Conservation (phyloP, 2,329 filamentous ascomycete genomes). For the Sporothrix brasiliensis region DNA sequence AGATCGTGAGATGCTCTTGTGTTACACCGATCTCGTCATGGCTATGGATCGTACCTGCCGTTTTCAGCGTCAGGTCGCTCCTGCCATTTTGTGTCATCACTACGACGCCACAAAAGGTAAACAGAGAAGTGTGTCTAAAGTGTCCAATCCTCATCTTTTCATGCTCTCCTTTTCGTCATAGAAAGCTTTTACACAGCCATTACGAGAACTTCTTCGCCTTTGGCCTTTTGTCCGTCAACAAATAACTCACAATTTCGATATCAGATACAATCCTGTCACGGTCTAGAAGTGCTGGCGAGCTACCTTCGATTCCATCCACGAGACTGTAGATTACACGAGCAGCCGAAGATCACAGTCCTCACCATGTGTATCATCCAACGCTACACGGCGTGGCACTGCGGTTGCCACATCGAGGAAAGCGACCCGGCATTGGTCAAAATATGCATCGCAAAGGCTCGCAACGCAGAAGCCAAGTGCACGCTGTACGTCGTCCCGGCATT, state of each 20-base stretch:
- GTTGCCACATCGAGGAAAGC: conserved; percentile 21
- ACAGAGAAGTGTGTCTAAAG: not conserved
- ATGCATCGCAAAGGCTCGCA: conserved; percentile 13
- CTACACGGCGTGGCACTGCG: conserved; percentile 30
- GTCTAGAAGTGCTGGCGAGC: not conserved
- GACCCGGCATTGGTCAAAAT: conserved; percentile 21
- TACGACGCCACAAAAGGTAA: not conserved
- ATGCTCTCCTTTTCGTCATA: not conserved
- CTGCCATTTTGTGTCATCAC: not conserved
- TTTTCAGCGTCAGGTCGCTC: not conserved
- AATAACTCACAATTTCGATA: not conserved
- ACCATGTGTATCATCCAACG: conserved; percentile 28
- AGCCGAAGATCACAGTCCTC: not conserved
- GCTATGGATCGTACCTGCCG: not conserved
- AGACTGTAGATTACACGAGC: not conserved
- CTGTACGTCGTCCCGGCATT: conserved; percentile 14
- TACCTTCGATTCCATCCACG: not conserved
- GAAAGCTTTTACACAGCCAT: not conserved
- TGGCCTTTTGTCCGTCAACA: not conserved
- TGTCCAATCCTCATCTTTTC: not conserved
- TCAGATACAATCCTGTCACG: not conserved
- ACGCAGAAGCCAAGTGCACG: conserved; percentile 4
- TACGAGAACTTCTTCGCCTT: not conserved
- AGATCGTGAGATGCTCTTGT: not conserved
- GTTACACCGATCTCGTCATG: not conserved